Evolutionary conservation across 2,329 filamentous ascomycete species (phyloP).

Genomic region (Clarireedia monteithiana): DNA sequence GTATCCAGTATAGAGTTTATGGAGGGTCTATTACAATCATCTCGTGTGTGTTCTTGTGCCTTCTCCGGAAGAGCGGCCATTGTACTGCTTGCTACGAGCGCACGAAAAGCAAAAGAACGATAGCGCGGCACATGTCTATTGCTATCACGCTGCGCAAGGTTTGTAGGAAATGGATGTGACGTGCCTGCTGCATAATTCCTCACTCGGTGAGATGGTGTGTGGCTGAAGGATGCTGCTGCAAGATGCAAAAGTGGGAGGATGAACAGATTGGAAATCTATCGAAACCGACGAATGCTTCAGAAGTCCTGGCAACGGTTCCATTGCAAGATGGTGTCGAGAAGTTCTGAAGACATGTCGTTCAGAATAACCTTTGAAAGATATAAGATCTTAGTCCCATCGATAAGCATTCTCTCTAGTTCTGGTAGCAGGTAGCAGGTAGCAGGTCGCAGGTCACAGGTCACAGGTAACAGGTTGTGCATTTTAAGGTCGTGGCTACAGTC

Average conservation of each 20-base stretch:
- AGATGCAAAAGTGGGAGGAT: slow-evolving; percentile 6
- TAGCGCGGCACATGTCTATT: background rate
- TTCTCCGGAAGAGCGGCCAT: background rate
- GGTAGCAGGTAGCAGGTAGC: too few relatives aligned
- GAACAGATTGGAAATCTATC: background rate
- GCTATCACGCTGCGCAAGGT: background rate
- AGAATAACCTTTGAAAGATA: slow-evolving; percentile 4
- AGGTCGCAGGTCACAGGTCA: too few relatives aligned
- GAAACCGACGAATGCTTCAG: too few relatives aligned
- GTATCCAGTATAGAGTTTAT: background rate
- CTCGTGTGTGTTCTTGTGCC: background rate
- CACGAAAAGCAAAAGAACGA: background rate
- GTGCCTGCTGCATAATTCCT: slow-evolving; percentile 8
- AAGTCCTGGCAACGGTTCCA: background rate
- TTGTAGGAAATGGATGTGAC: slow-evolving; percentile 1
- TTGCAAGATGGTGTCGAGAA: background rate
- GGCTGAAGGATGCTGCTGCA: slow-evolving; percentile 3
- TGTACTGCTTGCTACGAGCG: background rate
- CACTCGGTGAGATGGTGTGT: slow-evolving; percentile 8
- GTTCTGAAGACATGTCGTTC: slow-evolving; percentile 4
- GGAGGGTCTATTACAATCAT: background rate
- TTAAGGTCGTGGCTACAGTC: slow-evolving; percentile 5
- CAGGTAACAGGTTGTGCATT: slow-evolving; percentile 4
- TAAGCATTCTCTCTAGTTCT: background rate
- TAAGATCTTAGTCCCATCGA: slow-evolving; percentile 8